Base-by-base conservation (phyloP, 2,329 filamentous ascomycete genomes). In the Onygenales sp. region DNA sequence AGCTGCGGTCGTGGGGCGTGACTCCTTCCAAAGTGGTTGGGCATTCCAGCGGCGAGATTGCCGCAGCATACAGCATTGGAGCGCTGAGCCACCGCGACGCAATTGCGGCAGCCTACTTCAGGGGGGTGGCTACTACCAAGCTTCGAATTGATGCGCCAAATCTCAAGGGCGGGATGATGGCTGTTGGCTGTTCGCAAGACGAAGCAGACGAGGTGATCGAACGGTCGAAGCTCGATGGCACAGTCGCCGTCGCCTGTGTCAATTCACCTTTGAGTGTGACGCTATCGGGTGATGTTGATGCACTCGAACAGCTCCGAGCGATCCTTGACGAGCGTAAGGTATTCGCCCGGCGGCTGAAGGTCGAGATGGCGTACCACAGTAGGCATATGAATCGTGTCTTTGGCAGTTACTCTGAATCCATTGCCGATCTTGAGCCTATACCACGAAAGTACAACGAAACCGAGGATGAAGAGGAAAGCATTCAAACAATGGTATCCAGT, bases 11-110 rank as follows among this genome's bases (percentile, higher is more conserved):
- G 1, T 62, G 53, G 54, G 45, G 50, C 2, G 53, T 65, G 33
- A 42, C 7, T 4, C 61, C 61, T 6, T 31, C 44, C 3, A 55
- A 51, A 1, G 60, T 61, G 2, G 46, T 58, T 8, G 58, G 63
- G 5, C 63, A 65, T 53, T 63, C 60, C 2, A 53, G 46, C 5
- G 63, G 63, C 11, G 63, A 66, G 38, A 64, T 66, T 42, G 62
- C 57, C 5, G 63, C 63, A n/a, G 61, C 63, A 4, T 65, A 62
- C 47, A 52, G 53, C 21, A 52, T 49, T 7, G 56, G 57, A 3
- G 46, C 46, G 35, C 35, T 64, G 10, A 53, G 27, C 7, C 13
- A n/a, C 9, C 13, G 47, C 21, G 41, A 49, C 13, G 57, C 59
- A 13, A 57, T 60, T 8, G 41, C 38, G 1, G 38, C 54, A 21